Percentiles rank a stretch among this genome's conserved stretches.
Conservation (phyloP, 345 rosid species). For the Anastatica hierochuntica region DNA sequence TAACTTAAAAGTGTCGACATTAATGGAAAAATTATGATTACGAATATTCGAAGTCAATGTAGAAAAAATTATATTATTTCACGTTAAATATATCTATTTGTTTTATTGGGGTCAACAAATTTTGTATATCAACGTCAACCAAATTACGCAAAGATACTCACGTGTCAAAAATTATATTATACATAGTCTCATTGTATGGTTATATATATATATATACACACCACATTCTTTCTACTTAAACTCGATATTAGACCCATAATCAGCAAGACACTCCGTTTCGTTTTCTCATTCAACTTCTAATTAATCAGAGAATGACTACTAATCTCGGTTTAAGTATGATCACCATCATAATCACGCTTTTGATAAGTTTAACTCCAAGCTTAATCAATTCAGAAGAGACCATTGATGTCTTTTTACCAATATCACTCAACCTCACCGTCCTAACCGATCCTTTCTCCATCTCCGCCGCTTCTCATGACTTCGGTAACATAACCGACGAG, state of each 20-base stretch:
- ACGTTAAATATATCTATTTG: too few species aligned
- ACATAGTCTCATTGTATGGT: neutral
- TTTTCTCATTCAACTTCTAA: neutral
- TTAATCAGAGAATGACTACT: slow-evolving; percentile 12
- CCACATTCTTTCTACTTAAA: neutral
- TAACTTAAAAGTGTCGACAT: too few species aligned
- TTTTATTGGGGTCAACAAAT: neutral
- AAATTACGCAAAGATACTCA: slow-evolving; percentile 24
- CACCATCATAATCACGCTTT: slow-evolving; percentile 10
- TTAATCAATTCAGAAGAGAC: slow-evolving; percentile 12
- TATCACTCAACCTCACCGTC: slow-evolving; percentile 32
- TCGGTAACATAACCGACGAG: slow-evolving; percentile 42
- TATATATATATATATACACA: neutral
- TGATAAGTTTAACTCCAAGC: neutral
- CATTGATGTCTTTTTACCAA: slow-evolving; percentile 22
- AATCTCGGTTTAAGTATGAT: slow-evolving; percentile 2
- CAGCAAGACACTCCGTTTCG: slow-evolving; percentile 9
- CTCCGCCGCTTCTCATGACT: slow-evolving; percentile 47
- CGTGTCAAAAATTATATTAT: slow-evolving; percentile 2
- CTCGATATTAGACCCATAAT: slow-evolving; percentile 5
- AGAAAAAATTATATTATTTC: too few species aligned
- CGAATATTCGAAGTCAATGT: too few species aligned
- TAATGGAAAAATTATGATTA: too few species aligned
- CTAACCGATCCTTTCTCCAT: slow-evolving; percentile 35
- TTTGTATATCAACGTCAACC: slow-evolving; percentile 10